phyloP scores from a whole-genome alignment of 2,329 filamentous ascomycete genomes.

The Waltergamsia citrina region DNA sequence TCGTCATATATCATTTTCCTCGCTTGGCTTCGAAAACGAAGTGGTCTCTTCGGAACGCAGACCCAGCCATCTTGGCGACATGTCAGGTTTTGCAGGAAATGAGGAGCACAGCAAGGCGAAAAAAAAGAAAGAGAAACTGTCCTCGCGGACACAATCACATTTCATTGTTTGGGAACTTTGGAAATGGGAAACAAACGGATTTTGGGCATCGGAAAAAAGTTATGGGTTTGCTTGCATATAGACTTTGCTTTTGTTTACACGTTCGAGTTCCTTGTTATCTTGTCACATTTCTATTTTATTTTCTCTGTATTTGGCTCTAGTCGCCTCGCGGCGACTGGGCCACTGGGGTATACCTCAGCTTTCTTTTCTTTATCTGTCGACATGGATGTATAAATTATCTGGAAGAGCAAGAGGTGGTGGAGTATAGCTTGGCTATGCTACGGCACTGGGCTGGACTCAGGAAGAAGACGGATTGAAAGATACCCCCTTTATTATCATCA shows the following conservation, averaged over 20 bases:
- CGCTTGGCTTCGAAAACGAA: no score
- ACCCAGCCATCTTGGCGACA: conserved; percentile 14
- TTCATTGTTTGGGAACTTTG: conserved; percentile 1
- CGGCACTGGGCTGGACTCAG: conserved; percentile 5
- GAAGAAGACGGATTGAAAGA: conserved; percentile 4
- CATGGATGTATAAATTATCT: conserved; percentile 4
- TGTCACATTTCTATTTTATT: conserved; percentile 7
- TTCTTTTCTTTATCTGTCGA: neutral
- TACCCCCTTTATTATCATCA: conserved; percentile 5
- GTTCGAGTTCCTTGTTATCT: conserved; percentile 5
- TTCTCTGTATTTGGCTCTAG: conserved; percentile 7
- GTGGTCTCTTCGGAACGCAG: conserved; percentile 16
- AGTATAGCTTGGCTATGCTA: neutral
- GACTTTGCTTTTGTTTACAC: conserved; percentile 10
- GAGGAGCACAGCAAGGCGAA: no score
- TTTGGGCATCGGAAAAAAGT: no score
- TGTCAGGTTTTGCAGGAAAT: no score
- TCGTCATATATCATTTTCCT: neutral
- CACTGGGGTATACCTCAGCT: conserved; percentile 4
- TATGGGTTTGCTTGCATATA: conserved; percentile 15
- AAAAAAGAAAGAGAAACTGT: neutral
- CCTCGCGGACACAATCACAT: conserved; percentile 2
- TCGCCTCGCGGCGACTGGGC: conserved; percentile 5
- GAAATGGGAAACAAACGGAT: no score
- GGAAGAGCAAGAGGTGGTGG: conserved; percentile 1